Percentiles rank a stretch among this genome's conserved stretches.
Evolutionary conservation across 768 basidiomycete genomes (phyloP).

Genomic region (Pisolithus tinctorius): DNA sequence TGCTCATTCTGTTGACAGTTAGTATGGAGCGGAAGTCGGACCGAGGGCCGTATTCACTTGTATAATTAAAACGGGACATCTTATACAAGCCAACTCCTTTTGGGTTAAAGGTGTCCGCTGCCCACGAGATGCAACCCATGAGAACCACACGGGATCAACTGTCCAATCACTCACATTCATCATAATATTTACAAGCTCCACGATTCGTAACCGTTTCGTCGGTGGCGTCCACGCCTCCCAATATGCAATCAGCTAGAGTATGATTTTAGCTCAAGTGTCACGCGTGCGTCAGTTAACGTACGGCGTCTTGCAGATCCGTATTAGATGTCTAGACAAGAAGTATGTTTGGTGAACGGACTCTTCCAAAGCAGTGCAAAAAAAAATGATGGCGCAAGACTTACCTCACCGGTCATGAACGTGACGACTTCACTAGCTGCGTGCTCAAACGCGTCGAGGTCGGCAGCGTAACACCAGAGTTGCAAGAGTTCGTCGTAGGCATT

Average conservation of each 20-base stretch:
- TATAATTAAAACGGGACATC: slow-evolving; percentile 59
- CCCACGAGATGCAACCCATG: not conserved
- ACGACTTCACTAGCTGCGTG: slow-evolving; percentile 57
- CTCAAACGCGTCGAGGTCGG: slow-evolving; percentile 62
- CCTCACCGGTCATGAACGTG: slow-evolving; percentile 49
- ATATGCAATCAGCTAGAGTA: slow-evolving; percentile 50
- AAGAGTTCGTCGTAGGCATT: slow-evolving; percentile 59
- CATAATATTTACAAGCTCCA: slow-evolving; percentile 49
- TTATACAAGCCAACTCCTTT: slow-evolving; percentile 45
- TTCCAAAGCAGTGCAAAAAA: not conserved
- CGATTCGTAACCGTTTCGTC: slow-evolving; percentile 40
- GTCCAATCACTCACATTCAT: slow-evolving; percentile 45
- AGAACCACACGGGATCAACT: not conserved
- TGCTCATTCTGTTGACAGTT: slow-evolving; percentile 46
- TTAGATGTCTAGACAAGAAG: slow-evolving; percentile 22
- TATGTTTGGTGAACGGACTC: not conserved
- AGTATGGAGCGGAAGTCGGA: not conserved
- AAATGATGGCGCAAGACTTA: slow-evolving; percentile 23
- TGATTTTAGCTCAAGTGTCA: slow-evolving; percentile 5
- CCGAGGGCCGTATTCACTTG: slow-evolving; percentile 40
- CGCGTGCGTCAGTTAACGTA: slow-evolving; percentile 27
- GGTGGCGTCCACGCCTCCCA: slow-evolving; percentile 59
- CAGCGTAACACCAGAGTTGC: slow-evolving; percentile 56
- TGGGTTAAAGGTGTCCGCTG: slow-evolving; percentile 52
- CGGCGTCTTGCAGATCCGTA: slow-evolving; percentile 58